Base-by-base conservation (phyloP, 1,284 basidiomycete species). In the Boletus semigastroideus region DNA sequence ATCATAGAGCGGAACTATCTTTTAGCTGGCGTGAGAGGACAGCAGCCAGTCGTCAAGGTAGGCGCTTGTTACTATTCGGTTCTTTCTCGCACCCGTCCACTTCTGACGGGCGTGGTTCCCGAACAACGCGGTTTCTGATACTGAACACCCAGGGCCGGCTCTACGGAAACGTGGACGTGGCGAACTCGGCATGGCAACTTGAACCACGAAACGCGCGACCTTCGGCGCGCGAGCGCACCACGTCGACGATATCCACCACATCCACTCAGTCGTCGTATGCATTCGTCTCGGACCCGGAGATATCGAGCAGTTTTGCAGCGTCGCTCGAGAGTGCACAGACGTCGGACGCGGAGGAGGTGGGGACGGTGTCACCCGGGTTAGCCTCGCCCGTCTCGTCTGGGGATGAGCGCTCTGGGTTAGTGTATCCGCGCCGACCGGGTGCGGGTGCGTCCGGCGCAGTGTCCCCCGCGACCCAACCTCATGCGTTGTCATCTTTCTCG, bases 211-310 rank as follows among this genome's bases (percentile, higher is more conserved):
- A 72, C 16, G 74, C 77, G 27, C 73, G 74, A 13, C 73, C 76
- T 42, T 78, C 80, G 1, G 72, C 75, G 14, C 74, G 88, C 59
- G 84, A 85, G 54, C 82, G 87, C 20, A 89, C 87, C 0, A 82
- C 80, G 3, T 90, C 88, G 17, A 83, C 84, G 4, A 75, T 83
- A 6, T 90, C 87, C 3, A 86, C 86, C 6, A 71, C 82, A 0
- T 90, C 87, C 8, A 86, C 84, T 0, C 86, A 82, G 37, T 90
- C 88, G 10, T 90, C 87, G 0, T 90, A 84, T 59, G 87, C 88
- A 3, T 76, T 88, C 49, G 74, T 91, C 4, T 89, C 88, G 12
- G 88, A 90, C 56, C 82, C 81, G 2, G 87, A 90, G 57, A 84
- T 90, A 47, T 87, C 87, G 7, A 90, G 86, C 68, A 87, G 84